These are phyloP conservation scores for Claviceps sp. DNA, from an alignment of 2,329 filamentous ascomycete species.

Conservation along the genomic window DNA sequence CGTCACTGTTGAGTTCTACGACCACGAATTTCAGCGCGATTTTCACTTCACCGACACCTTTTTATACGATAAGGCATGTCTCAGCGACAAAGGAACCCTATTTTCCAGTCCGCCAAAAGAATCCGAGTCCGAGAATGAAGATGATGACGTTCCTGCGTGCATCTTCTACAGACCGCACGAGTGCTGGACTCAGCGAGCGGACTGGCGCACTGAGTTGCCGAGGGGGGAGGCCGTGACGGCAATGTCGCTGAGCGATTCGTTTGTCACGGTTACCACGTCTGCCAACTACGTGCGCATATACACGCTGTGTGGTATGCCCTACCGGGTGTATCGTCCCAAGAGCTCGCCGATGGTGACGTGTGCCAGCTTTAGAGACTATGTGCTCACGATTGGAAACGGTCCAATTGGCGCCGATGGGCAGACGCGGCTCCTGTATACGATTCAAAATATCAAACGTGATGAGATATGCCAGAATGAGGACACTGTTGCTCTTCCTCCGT, in stretches of 20 bases:
- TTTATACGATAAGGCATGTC: conserved; percentile 88
- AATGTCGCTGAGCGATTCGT: conserved; percentile 83
- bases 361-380: conserved; percentile 87
- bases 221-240: conserved; percentile 74
- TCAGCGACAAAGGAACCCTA: conserved; percentile 71
- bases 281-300: conserved; percentile 84
- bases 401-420: conserved; percentile 66
- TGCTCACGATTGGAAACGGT: conserved; percentile 92
- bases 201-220: conserved; percentile 85
- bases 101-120: conserved; percentile 63
- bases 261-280: conserved; percentile 77
- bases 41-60: conserved; percentile 98
- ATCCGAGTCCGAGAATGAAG: conserved; percentile 26
- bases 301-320: conserved; percentile 82
- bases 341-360: conserved; percentile 82
- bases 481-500: conserved; percentile 68
- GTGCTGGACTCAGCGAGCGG: conserved; percentile 80
- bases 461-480: conserved; percentile 94
- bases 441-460: conserved; percentile 87
- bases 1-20: conserved; percentile 94
- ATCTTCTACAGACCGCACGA: conserved; percentile 97
- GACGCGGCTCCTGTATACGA: conserved; percentile 72
- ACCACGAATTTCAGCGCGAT: conserved; percentile 79
- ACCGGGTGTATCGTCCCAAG: conserved; percentile 83
- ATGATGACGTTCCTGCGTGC: conserved; percentile 50